Percentiles rank a stretch among this genome's conserved stretches.
Conservation (phyloP, 139 green algal species). For the Chlamydomonas urium region DNA sequence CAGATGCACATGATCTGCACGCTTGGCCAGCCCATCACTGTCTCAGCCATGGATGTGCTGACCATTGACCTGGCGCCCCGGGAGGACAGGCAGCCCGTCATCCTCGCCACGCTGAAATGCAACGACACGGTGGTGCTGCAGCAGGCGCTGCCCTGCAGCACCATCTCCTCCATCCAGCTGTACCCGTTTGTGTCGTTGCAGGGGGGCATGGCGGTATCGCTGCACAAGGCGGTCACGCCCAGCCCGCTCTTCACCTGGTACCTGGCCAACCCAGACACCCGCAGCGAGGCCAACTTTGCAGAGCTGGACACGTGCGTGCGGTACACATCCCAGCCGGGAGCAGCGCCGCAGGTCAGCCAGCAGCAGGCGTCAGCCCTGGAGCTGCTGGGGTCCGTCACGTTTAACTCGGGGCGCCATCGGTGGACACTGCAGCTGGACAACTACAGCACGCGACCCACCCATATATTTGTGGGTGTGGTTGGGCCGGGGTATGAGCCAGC, state of each 20-base stretch:
- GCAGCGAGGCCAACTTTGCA: constrained; percentile 31
- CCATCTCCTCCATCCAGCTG: constrained; percentile 33
- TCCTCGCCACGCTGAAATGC: constrained; percentile 38
- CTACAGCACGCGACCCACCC: constrained; percentile 31
- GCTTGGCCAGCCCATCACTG: background rate
- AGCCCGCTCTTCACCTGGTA: constrained; percentile 55
- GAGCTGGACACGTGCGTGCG: constrained; percentile 60
- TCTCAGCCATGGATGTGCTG: constrained; percentile 34
- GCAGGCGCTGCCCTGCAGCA: constrained; percentile 19
- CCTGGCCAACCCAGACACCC: constrained; percentile 12
- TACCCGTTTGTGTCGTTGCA: constrained; percentile 55
- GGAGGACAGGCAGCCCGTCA: constrained; percentile 54
- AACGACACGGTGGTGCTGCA: constrained; percentile 26
- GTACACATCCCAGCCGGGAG: constrained; percentile 34
- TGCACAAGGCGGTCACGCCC: constrained; percentile 50
- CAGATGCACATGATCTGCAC: constrained; percentile 49
- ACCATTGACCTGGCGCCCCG: constrained; percentile 48
- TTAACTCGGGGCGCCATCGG: constrained; percentile 39
- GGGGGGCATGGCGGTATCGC: constrained; percentile 40
- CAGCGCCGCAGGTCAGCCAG: background rate
- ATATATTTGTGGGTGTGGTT: constrained; percentile 54
- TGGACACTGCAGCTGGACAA: constrained; percentile 67
- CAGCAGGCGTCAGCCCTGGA: constrained; percentile 12
- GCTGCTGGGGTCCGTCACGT: constrained; percentile 44
- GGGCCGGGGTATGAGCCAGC: too few species aligned